Conservation (phyloP, 331 rosid species). For the Pyracantha coccinea region DNA sequence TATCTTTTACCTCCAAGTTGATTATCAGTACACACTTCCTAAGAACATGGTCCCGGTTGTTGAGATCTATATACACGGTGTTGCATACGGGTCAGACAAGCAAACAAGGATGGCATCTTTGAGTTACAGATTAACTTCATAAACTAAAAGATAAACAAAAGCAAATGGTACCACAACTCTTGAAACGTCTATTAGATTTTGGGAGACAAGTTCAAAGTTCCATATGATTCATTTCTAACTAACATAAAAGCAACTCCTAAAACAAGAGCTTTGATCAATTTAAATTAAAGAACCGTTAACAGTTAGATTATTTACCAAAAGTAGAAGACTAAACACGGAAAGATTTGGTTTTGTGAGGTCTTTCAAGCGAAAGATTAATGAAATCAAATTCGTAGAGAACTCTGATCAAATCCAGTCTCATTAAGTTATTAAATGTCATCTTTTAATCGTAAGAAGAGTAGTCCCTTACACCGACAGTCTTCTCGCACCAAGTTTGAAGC, state of each 20-base stretch:
- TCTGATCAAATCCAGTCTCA: not conserved
- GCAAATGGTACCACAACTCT: no score
- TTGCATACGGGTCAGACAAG: not conserved
- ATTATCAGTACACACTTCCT: conserved; percentile 65
- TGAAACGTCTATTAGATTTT: no score
- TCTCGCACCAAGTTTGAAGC: not conserved
- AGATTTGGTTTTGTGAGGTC: not conserved
- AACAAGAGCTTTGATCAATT: no score
- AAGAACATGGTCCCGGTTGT: conserved; percentile 61
- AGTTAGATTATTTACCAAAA: no score
- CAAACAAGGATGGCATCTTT: not conserved
- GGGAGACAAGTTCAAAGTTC: no score
- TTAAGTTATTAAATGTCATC: not conserved
- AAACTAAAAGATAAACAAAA: no score
- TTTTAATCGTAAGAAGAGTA: not conserved
- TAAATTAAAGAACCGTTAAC: no score
- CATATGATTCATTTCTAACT: no score
- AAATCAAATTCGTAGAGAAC: not conserved
- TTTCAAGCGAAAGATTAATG: not conserved
- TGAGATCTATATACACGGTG: conserved; percentile 54
- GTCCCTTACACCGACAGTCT: not conserved
- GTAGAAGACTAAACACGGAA: not conserved
- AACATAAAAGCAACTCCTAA: no score
- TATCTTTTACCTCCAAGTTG: conserved; percentile 97
- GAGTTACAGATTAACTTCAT: not conserved